Evolutionary conservation across 2,329 filamentous ascomycete species (phyloP).

Genomic region (Talaromyces sp.): DNA sequence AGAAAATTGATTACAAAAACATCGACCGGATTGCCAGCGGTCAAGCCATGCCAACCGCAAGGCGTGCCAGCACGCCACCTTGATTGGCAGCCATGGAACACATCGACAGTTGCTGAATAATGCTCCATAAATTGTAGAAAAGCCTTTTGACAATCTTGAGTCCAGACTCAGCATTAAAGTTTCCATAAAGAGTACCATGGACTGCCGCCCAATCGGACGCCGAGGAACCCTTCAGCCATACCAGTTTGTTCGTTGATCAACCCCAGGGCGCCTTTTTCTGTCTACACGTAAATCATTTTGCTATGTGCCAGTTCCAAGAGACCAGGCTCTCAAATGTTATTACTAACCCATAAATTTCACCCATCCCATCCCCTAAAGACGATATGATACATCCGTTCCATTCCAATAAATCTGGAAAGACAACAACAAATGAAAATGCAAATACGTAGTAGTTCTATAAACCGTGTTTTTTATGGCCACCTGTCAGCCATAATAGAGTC

Average conservation of each 20-base stretch:
- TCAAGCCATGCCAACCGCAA: conserved; percentile 2
- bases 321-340: neutral
- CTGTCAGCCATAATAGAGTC: neutral
- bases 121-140: neutral
- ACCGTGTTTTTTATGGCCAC: neutral
- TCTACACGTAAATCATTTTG: neutral
- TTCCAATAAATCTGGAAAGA: neutral
- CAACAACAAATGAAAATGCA: neutral
- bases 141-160: neutral
- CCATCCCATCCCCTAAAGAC: neutral
- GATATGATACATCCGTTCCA: neutral
- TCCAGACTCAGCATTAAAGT: neutral
- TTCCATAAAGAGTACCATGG: neutral
- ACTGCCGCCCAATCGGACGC: neutral
- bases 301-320: neutral
- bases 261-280: neutral
- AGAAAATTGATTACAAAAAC: neutral
- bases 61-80: neutral
- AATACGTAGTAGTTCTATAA: neutral
- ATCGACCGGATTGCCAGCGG: neutral
- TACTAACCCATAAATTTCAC: neutral
- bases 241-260: neutral
- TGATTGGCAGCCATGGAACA: neutral
- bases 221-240: neutral
- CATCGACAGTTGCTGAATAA: neutral